Base-by-base conservation (phyloP, 148 eudicot species). In the Limonium bicolor region DNA sequence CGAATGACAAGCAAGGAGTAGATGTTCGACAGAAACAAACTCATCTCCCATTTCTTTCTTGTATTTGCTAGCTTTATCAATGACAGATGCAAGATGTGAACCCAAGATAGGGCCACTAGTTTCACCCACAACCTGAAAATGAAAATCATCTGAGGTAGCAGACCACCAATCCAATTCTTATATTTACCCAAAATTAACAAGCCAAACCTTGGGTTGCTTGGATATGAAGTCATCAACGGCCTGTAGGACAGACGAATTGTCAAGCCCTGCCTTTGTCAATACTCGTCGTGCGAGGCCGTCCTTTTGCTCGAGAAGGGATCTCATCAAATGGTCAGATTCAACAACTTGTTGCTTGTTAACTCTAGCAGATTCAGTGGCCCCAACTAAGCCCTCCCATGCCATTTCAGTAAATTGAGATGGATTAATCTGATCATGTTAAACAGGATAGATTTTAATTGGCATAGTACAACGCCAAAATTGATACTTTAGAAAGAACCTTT, bases 311-410 rank as follows among this genome's bases (percentile, higher is more conserved):
- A 92, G 46, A 49, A 92, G 88, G 23, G 94, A 85, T 61, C 78
- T 92, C 73, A 92, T 76, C 55, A 92, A 55, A 60, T 92, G 99
- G 77, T 92, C 99, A 60, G 95, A 73, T 48, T 92, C 95, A 15
- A 92, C 95, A 16, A 92, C 57, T 63, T 92, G 99, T 35, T 92
- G 95, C 53, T 78, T 92, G 66, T 61, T 68, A 31, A 20, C 58
- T 14, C 71, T 74, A 50, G 99, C 95, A 32, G 94, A 93, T 27
- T 80, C 88, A 36, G 78, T 67, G 49, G 99, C 83, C 59, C 88
- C 95, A 47, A 78, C 67, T 40, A 92, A 36, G 36, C 95, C 95
- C 49, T 92, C 99, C 88, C 88, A 85, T 15, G 99, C 99, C 99
- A 81, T 92, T 69, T 92, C 99, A 27, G 99, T 92, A 55, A 49